A percentile compares a stretch with the other conserved stretches of the same genome.
These are phyloP conservation scores for Nicotiana paniculata DNA, from an alignment of 257 asterid species.

Conservation along the genomic window DNA sequence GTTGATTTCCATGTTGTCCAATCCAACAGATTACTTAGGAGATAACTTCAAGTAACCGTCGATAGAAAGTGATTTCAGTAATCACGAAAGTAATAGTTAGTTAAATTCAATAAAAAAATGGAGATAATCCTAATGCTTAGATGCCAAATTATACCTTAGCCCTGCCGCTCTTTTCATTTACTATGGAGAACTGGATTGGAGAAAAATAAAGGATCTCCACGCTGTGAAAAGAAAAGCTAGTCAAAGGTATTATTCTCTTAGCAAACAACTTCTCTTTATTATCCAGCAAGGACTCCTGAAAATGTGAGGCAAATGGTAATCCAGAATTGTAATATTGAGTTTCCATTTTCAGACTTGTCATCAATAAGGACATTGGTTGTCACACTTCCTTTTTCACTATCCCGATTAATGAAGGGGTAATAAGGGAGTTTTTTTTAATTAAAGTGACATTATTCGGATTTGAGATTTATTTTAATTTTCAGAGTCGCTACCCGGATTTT, in stretches of 20 bases:
- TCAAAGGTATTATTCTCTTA: not conserved
- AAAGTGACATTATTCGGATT: no score
- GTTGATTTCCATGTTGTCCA: conserved; percentile 29
- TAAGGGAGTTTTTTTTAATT: no score
- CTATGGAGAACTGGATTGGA: no score
- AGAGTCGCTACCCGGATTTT: no score
- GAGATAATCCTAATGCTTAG: not conserved
- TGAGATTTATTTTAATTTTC: no score
- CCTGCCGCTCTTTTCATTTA: no score
- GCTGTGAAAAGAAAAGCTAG: no score
- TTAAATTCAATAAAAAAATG: not conserved
- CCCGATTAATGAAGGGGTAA: no score
- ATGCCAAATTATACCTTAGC: not conserved
- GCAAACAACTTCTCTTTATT: conserved; percentile 25
- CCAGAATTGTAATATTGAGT: conserved; percentile 33
- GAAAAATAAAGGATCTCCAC: no score
- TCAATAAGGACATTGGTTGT: conserved; percentile 9
- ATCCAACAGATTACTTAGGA: not conserved
- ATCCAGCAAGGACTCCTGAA: conserved; percentile 40
- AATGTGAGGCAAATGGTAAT: conserved; percentile 38
- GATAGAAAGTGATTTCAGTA: no score
- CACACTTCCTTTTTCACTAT: no score
- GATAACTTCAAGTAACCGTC: no score
- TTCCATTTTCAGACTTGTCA: conserved; percentile 21
- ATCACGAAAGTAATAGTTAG: not conserved